Percentiles rank a stretch among this genome's conserved stretches.
Conservation (phyloP, 2,329 filamentous ascomycete species). For the Phaeosphaeriaceae sp. region DNA sequence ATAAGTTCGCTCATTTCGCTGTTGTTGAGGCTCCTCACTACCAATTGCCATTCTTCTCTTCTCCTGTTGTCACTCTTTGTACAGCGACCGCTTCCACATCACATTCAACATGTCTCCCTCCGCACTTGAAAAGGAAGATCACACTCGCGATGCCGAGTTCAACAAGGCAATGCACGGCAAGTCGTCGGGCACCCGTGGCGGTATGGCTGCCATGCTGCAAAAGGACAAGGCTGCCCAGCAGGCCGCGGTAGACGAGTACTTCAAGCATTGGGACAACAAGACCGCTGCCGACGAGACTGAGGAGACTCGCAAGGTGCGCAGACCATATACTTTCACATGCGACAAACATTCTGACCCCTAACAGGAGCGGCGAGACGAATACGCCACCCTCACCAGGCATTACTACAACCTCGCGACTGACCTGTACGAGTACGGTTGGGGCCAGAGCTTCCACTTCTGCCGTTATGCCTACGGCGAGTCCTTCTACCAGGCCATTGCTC, state of each 20-base stretch:
- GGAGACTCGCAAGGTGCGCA: constrained; percentile 74
- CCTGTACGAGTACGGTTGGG: constrained; percentile 96
- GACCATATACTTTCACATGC: neutral
- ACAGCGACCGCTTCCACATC: constrained; percentile 3
- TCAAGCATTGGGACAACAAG: constrained; percentile 96
- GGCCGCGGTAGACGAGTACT: constrained; percentile 87
- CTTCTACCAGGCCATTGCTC: constrained; percentile 90
- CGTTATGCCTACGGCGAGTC: constrained; percentile 86
- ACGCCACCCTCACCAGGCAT: constrained; percentile 91
- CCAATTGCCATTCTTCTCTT: constrained; percentile 23
- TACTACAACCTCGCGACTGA: constrained; percentile 99
- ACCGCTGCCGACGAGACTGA: constrained; percentile 79
- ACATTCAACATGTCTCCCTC: constrained; percentile 58
- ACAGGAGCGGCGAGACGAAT: constrained; percentile 83
- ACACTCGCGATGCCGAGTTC: constrained; percentile 86
- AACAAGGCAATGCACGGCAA: constrained; percentile 85
- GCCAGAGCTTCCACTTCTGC: constrained; percentile 96
- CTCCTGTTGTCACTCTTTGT: constrained; percentile 4
- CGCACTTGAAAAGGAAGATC: constrained; percentile 80
- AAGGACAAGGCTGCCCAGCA: constrained; percentile 83
- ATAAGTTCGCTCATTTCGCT: constrained; percentile 20
- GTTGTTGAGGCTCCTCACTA: constrained; percentile 18
- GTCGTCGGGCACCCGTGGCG: constrained; percentile 73
- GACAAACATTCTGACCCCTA: constrained; percentile 21
- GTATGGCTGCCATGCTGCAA: constrained; percentile 81